Percentiles rank a stretch among this genome's conserved stretches.
These are phyloP conservation scores for Vanrija sp. DNA, from an alignment of 1,284 basidiomycete species.

Conservation along the genomic window DNA sequence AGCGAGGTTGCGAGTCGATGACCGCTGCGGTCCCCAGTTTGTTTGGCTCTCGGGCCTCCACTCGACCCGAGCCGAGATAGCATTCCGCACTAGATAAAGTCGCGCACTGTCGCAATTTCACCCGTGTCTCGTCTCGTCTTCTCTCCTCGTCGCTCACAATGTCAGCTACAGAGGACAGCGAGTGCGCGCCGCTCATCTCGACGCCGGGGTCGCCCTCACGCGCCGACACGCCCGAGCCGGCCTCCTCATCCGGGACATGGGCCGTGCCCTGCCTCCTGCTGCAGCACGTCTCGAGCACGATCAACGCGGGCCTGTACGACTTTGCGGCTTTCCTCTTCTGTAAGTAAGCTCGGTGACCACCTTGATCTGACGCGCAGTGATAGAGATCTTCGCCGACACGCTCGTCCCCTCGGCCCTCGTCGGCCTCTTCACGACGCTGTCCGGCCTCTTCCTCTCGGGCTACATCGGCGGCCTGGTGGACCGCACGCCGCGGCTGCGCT, in stretches of 20 bases:
- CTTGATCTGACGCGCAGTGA: conserved; percentile 18
- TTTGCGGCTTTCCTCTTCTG: conserved; percentile 42
- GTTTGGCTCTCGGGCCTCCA: too few relatives aligned
- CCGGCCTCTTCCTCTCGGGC: conserved; percentile 45
- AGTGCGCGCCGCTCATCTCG: not conserved
- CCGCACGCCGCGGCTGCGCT: conserved; percentile 16
- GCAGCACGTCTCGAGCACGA: conserved; percentile 35
- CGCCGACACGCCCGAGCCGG: too few relatives aligned
- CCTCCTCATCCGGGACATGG: not conserved
- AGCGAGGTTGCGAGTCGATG: too few relatives aligned
- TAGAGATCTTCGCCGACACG: conserved; percentile 40
- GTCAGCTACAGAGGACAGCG: too few relatives aligned
- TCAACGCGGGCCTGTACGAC: conserved; percentile 23
- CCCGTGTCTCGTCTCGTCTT: too few relatives aligned
- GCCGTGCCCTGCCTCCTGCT: conserved; percentile 30
- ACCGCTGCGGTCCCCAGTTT: too few relatives aligned
- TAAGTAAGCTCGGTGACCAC: conserved; percentile 4
- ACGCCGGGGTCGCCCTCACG: too few relatives aligned
- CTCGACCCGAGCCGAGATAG: too few relatives aligned
- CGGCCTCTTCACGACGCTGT: conserved; percentile 49
- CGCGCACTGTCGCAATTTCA: too few relatives aligned
- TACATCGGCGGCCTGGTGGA: conserved; percentile 51
- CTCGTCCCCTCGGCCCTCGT: conserved; percentile 52
- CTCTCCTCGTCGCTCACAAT: too few relatives aligned
- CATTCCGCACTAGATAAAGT: too few relatives aligned